These are phyloP conservation scores for Ilex aquifolium DNA, from an alignment of 257 asterid genomes.

Conservation along the genomic window DNA sequence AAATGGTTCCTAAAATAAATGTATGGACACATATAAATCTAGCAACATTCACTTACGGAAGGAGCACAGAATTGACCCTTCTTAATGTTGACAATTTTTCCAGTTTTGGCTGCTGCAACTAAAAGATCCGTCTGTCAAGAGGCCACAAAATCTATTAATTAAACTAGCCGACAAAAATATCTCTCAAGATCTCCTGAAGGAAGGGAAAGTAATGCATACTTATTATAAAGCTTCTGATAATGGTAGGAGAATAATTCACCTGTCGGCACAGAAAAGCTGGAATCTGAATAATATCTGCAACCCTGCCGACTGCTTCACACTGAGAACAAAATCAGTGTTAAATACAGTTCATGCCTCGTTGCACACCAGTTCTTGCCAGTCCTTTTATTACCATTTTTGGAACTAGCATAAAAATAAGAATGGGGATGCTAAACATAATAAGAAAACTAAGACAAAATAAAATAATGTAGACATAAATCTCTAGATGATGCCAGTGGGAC, in stretches of 20 bases:
- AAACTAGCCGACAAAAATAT: not conserved
- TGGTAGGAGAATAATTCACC: conserved; percentile 29
- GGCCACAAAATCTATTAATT: conserved; percentile 10
- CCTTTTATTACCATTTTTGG: no score
- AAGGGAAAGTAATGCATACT: no score
- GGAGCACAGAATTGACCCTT: conserved; percentile 97
- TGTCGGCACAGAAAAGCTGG: conserved; percentile 98
- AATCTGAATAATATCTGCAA: conserved; percentile 94
- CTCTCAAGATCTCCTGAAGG: not conserved
- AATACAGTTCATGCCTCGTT: not conserved
- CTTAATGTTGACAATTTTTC: conserved; percentile 77
- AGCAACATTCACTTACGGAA: conserved; percentile 35
- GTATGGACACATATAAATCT: not conserved
- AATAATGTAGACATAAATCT: no score
- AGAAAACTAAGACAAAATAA: no score
- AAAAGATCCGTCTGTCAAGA: conserved; percentile 79
- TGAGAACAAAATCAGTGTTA: conserved; percentile 23
- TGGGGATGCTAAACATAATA: no score
- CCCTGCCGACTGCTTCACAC: conserved; percentile 98
- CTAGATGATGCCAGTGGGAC: no score
- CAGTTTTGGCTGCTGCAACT: conserved; percentile 92
- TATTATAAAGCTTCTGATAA: not conserved
- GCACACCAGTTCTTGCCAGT: conserved; percentile 5
- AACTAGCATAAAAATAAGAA: no score
- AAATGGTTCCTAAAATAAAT: not conserved